Base-by-base conservation (phyloP, 331 rosid genomes). In the Cydonia oblonga region DNA sequence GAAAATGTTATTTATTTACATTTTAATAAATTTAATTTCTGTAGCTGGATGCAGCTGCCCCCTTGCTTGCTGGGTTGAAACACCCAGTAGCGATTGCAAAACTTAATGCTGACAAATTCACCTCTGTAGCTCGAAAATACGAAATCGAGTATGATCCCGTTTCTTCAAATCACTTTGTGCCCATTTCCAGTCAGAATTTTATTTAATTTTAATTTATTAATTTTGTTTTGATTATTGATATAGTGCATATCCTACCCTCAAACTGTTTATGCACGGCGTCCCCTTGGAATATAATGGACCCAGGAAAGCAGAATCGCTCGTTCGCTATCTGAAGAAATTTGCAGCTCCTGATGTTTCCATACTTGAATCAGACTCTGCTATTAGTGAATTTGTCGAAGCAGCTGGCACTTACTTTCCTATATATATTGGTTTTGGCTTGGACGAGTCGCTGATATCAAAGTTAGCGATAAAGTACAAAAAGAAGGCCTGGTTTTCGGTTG, bases 401-500 rank as follows among this genome's bases (percentile, higher is more conserved):
- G 90, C 96, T 24, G 88, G 96, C 69, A 72, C 82, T 25, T 87
- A 75, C 83, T 95, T 95, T 54, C 99, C 99, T 15, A 77, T 88
- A 68, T 95, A 59, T 76, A 82, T 95, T 64, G 97, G 97, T 32
- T 95, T 95, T 79, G 99, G 96, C 62, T 81, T 95, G 82, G 65
- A 88, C 18, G 84, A 74, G 72, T 83, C 93, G 0, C 4, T 83
- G 65, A 78, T 95, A 70, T 88, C 90, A 30, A 79, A 78, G 56
- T 66, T 87, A 5, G 96, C 88, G 42, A 9, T 68, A 73, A 88
- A 89, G 80, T 91, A 89, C 76, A 91, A 88, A 90, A 91, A 86
- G 52, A 89, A 84, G 79, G 97, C 99, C 40, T 95, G 97, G 99
- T 95, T 95, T 81, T 83, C 96, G 8, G 96, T 95, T 78, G 97